A percentile compares a stretch with the other conserved stretches of the same genome.
Conservation (phyloP, 148 eudicot genomes). For the Fagopyrum homotropicum region DNA sequence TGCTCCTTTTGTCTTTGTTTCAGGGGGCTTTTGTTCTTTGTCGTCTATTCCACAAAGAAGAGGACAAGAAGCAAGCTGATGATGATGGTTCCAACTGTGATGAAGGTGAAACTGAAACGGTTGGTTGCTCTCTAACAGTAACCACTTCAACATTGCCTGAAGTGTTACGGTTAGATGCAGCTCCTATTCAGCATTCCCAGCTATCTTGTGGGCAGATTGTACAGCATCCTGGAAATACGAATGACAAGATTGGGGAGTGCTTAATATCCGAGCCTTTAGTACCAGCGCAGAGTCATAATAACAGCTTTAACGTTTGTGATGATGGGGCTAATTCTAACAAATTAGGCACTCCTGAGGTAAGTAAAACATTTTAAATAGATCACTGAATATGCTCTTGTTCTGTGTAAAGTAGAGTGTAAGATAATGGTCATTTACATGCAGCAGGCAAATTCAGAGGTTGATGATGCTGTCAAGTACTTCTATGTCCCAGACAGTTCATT, state of each 20-base stretch:
- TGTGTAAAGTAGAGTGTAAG: not conserved
- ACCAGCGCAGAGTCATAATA: slow-evolving; percentile 28
- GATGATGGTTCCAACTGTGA: slow-evolving; percentile 42
- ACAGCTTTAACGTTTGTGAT: slow-evolving; percentile 22
- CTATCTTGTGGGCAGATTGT: slow-evolving; percentile 17
- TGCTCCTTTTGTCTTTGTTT: slow-evolving; percentile 15
- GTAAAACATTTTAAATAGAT: slow-evolving; percentile 1
- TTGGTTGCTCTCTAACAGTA: slow-evolving; percentile 31
- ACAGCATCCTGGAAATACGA: slow-evolving; percentile 25
- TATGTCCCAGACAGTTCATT: slow-evolving; percentile 21
- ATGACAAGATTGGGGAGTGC: slow-evolving; percentile 23
- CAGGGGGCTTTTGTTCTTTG: slow-evolving; percentile 77
- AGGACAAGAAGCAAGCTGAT: slow-evolving; percentile 41
- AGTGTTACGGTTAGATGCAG: slow-evolving; percentile 35
- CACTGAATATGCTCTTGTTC: too few species aligned
- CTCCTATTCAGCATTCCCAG: slow-evolving; percentile 33
- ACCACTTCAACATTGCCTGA: slow-evolving; percentile 31
- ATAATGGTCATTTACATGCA: not conserved
- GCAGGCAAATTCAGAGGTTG: slow-evolving; percentile 52
- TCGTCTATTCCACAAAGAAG: slow-evolving; percentile 73
- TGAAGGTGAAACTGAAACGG: slow-evolving; percentile 51
- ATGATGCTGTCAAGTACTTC: slow-evolving; percentile 25
- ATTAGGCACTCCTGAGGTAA: slow-evolving; percentile 37
- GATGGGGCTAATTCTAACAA: slow-evolving; percentile 23
- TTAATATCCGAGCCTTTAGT: slow-evolving; percentile 22